Evolutionary conservation across 73 alveolate genomes (phyloP).

Genomic region (Paramecium primaurelia): DNA sequence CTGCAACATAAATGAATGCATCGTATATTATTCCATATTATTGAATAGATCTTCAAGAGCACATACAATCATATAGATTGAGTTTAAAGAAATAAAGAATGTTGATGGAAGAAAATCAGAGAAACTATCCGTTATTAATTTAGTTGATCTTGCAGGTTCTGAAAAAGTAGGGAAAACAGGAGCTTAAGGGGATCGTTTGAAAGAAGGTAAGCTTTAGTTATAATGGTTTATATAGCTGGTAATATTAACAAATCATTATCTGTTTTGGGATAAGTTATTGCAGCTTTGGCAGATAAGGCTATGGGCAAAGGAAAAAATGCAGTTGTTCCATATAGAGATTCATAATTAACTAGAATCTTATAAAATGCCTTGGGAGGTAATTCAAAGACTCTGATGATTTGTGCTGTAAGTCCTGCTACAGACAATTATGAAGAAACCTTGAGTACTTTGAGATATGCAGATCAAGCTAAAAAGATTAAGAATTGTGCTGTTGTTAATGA

Average conservation of each 20-base stretch:
- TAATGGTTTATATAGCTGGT: conserved; percentile 59
- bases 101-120: conserved; percentile 80
- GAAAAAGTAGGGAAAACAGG: conserved; percentile 99
- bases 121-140: conserved; percentile 90
- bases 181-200: conserved; percentile 98
- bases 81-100: conserved; percentile 87
- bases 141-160: conserved; percentile 99
- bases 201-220: conserved; percentile 88
- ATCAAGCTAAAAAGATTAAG: conserved; percentile 92
- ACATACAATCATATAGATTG: conserved; percentile 95
- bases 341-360: conserved; percentile 96
- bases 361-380: conserved; percentile 99
- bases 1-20: conserved; percentile 96
- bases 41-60: conserved; percentile 76
- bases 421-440: conserved; percentile 98
- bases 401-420: conserved; percentile 98
- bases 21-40: conserved; percentile 56
- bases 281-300: conserved; percentile 92
- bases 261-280: conserved; percentile 91
- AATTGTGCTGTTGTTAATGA: conserved; percentile 93
- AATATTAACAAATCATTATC: conserved; percentile 92
- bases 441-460: conserved; percentile 98
- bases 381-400: conserved; percentile 98
- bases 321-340: conserved; percentile 98
- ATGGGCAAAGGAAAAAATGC: conserved; percentile 85